Conservation (phyloP, 2,329 filamentous ascomycete genomes). For the Erysiphe pulchra region DNA sequence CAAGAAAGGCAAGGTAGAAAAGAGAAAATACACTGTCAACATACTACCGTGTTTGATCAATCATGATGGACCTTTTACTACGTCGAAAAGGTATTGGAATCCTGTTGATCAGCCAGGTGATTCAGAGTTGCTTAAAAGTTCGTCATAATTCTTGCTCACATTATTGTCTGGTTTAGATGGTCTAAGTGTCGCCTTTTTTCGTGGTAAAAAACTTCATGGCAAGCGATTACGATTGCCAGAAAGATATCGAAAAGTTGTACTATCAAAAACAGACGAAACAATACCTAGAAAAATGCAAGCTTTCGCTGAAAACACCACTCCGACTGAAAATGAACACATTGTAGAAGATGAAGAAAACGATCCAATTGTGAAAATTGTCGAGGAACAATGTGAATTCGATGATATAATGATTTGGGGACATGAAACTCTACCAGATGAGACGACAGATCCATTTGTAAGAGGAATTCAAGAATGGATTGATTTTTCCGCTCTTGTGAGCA, state of each 20-base stretch:
- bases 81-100: conserved; percentile 42
- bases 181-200: conserved; percentile 37
- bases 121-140: neutral
- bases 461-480: conserved; percentile 59
- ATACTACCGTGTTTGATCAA: conserved; percentile 60
- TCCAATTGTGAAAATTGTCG: conserved; percentile 27
- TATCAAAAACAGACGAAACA: conserved; percentile 20
- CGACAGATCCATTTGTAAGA: conserved; percentile 43
- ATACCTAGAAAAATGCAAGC: conserved; percentile 7
- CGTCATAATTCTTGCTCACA: neutral
- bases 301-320: neutral
- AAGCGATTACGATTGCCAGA: conserved; percentile 38
- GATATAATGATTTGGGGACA: conserved; percentile 67
- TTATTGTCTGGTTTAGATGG: conserved; percentile 17
- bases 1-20: conserved; percentile 7
- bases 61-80: conserved; percentile 46
- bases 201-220: conserved; percentile 56
- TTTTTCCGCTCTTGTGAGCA: conserved; percentile 36
- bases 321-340: conserved; percentile 14
- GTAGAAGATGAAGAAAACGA: conserved; percentile 20
- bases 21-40: conserved; percentile 22
- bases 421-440: conserved; percentile 34
- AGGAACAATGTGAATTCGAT: conserved; percentile 43
- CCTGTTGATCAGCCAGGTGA: conserved; percentile 23
- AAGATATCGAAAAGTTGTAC: conserved; percentile 42